Percentiles rank a stretch among this genome's conserved stretches.
These are phyloP conservation scores for Annona squamosa DNA, from an alignment of 164 flowering plant species.

Conservation along the genomic window DNA sequence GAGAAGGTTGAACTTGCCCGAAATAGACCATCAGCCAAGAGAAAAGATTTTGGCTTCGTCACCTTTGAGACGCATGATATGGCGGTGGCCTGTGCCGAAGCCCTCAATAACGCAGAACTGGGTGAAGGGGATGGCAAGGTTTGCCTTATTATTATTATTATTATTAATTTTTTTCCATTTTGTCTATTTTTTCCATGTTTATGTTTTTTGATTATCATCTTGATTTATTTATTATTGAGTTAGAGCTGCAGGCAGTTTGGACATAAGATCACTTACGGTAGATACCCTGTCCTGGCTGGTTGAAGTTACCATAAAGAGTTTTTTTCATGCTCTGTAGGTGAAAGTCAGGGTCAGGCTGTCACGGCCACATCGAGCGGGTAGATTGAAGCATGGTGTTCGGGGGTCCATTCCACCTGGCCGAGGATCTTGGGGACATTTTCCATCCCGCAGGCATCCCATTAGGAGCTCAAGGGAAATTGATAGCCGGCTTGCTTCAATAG, in stretches of 20 bases:
- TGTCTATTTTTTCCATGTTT: not conserved
- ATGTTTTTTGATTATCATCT: not conserved
- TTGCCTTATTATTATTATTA: not conserved
- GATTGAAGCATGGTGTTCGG: slow-evolving; percentile 51
- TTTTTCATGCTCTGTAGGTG: slow-evolving; percentile 36
- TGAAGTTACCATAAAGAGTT: not conserved
- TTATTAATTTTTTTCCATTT: not conserved
- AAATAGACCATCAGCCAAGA: slow-evolving; percentile 92
- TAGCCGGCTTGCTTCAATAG: slow-evolving; percentile 34
- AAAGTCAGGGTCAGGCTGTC: slow-evolving; percentile 94
- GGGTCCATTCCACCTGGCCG: slow-evolving; percentile 33
- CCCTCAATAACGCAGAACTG: slow-evolving; percentile 79
- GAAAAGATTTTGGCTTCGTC: slow-evolving; percentile 95
- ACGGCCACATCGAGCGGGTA: slow-evolving; percentile 78
- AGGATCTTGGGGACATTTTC: slow-evolving; percentile 54
- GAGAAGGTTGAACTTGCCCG: slow-evolving; percentile 95
- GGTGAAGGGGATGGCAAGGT: slow-evolving; percentile 95
- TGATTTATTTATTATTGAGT: too few species aligned
- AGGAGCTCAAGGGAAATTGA: slow-evolving; percentile 41
- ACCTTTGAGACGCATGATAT: slow-evolving; percentile 86
- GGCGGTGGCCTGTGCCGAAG: slow-evolving; percentile 88
- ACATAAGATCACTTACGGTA: too few species aligned
- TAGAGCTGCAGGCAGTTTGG: too few species aligned
- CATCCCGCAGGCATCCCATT: slow-evolving; percentile 36
- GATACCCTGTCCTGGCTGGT: too few species aligned